Conservation (phyloP, 352 stramenopile species). For the Elongisporangium senticosum region DNA sequence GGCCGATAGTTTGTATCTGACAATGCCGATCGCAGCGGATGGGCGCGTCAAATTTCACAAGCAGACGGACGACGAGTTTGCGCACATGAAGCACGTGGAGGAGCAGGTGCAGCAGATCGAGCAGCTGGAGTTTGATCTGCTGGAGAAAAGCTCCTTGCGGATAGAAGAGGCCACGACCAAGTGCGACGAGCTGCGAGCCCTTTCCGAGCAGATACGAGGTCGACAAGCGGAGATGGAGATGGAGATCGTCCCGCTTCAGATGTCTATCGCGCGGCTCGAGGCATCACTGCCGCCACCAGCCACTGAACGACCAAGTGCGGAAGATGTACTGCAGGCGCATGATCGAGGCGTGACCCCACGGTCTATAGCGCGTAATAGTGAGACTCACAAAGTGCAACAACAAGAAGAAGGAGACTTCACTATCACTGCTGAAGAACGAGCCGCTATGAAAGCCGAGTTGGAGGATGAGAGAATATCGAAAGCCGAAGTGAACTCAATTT, state of each 20-base stretch:
- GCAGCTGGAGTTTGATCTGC: constrained; percentile 56
- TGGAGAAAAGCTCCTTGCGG: constrained; percentile 56
- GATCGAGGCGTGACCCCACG: constrained; percentile 5
- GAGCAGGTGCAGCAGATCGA: constrained; percentile 37
- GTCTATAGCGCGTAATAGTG: constrained; percentile 19
- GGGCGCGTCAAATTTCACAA: constrained; percentile 27
- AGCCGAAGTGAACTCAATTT: not conserved
- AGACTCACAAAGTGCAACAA: constrained; percentile 14
- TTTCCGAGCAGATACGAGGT: constrained; percentile 27
- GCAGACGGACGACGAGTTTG: constrained; percentile 46
- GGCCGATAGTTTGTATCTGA: constrained; percentile 45
- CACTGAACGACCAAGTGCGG: constrained; percentile 24
- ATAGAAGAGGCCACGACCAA: constrained; percentile 42
- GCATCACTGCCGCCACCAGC: constrained; percentile 12
- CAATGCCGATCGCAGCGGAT: constrained; percentile 31
- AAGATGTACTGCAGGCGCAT: constrained; percentile 31
- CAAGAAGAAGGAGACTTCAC: constrained; percentile 4
- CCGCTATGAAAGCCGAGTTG: not conserved
- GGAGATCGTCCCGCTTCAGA: constrained; percentile 23
- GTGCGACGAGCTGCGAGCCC: constrained; percentile 21
- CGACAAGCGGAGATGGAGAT: constrained; percentile 22
- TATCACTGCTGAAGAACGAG: not conserved
- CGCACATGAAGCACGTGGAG: constrained; percentile 61
- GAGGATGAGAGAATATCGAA: not conserved
- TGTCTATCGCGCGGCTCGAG: constrained; percentile 26